These are phyloP conservation scores for Spergularia marina DNA, from an alignment of 148 eudicot species.

Conservation along the genomic window DNA sequence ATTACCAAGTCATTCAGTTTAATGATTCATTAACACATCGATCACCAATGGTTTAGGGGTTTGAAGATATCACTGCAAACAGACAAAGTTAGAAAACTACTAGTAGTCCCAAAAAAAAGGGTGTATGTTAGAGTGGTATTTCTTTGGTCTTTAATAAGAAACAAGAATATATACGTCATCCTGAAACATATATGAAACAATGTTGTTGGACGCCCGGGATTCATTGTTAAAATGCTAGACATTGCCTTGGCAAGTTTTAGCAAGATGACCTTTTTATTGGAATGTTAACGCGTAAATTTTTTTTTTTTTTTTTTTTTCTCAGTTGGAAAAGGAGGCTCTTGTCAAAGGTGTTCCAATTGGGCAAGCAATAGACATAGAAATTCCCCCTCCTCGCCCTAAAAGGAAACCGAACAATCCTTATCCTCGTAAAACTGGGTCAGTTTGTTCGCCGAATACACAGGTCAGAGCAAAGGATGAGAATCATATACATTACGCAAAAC, in stretches of 20 bases:
- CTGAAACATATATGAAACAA: neutral
- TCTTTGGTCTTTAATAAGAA: neutral
- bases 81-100: neutral
- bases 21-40: neutral
- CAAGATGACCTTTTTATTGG: conserved; percentile 10
- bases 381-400: conserved; percentile 99
- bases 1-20: neutral
- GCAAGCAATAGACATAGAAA: conserved; percentile 75
- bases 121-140: neutral
- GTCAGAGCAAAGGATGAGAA: conserved; percentile 54
- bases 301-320: conserved; percentile 33
- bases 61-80: neutral
- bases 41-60: neutral
- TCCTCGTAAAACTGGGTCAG: conserved; percentile 70
- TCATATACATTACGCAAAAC: conserved; percentile 29
- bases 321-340: conserved; percentile 98
- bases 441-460: conserved; percentile 38
- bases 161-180: neutral
- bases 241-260: conserved; percentile 6
- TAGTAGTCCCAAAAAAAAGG: neutral
- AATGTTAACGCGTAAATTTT: neutral
- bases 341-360: conserved; percentile 74
- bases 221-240: neutral
- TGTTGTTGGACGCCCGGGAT: neutral
- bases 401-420: conserved; percentile 93